phyloP scores from a whole-genome alignment of 1,284 basidiomycete genomes.

The Schizophyllum amplum region DNA sequence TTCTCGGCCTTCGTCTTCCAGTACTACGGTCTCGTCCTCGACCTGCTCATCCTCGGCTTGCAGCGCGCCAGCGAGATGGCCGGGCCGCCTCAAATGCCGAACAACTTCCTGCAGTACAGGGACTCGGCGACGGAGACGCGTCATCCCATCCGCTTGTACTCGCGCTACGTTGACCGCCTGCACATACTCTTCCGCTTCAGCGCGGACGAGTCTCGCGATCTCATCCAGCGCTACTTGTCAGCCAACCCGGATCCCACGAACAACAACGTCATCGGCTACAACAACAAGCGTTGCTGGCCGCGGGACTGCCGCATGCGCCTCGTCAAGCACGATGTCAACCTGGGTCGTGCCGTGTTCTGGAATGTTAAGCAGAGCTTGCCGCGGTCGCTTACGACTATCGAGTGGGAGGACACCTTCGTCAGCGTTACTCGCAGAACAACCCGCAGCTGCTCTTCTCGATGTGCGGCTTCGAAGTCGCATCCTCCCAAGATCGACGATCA shows the following conservation, averaged over 20 bases:
- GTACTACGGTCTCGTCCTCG: conserved; percentile 87
- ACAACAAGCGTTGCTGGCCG: conserved; percentile 99
- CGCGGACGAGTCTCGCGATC: conserved; percentile 95
- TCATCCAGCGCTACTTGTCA: conserved; percentile 95
- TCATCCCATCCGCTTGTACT: conserved; percentile 92
- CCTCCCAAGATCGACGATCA: conserved; percentile 92
- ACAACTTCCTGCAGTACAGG: conserved; percentile 93
- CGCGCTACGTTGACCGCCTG: conserved; percentile 88
- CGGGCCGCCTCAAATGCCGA: conserved; percentile 90
- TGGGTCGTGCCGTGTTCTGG: conserved; percentile 98
- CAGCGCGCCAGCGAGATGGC: conserved; percentile 96
- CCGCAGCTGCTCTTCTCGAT: conserved; percentile 98
- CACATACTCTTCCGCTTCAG: conserved; percentile 97
- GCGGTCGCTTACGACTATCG: conserved; percentile 94
- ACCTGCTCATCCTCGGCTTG: conserved; percentile 88
- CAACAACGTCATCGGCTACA: conserved; percentile 98
- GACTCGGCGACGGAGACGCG: conserved; percentile 90
- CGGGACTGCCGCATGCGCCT: conserved; percentile 98
- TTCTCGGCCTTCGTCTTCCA: conserved; percentile 98
- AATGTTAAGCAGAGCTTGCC: conserved; percentile 98
- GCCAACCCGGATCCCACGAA: conserved; percentile 98
- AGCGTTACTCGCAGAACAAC: conserved; percentile 98
- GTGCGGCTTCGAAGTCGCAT: conserved; percentile 99
- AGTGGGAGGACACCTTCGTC: conserved; percentile 97
- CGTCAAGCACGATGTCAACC: conserved; percentile 99